Percentiles rank a stretch among this genome's conserved stretches.
These are phyloP conservation scores for Malassezia psittaci DNA, from an alignment of 1,284 basidiomycete genomes.

Conservation along the genomic window DNA sequence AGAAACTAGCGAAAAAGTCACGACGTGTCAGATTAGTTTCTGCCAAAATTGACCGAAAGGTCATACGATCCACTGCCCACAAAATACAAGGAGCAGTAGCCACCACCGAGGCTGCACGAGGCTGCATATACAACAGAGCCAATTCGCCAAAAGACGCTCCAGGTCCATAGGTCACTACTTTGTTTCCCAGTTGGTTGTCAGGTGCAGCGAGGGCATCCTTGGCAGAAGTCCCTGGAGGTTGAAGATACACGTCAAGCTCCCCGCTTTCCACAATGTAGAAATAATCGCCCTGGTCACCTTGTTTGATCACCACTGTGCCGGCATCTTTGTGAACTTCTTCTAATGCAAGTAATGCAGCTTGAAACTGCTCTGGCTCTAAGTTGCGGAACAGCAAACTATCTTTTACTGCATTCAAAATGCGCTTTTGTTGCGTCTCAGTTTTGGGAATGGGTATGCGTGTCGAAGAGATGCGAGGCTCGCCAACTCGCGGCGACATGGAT, in stretches of 20 bases:
- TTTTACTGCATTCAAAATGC: slow-evolving; percentile 75
- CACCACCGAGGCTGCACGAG: slow-evolving; percentile 84
- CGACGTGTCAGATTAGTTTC: slow-evolving; percentile 56
- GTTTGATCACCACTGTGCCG: slow-evolving; percentile 79
- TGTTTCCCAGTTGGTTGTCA: slow-evolving; percentile 23
- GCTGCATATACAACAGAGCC: slow-evolving; percentile 94
- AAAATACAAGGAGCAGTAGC: slow-evolving; percentile 70
- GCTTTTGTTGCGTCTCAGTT: slow-evolving; percentile 67
- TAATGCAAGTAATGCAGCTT: slow-evolving; percentile 88
- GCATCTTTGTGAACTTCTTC: slow-evolving; percentile 66
- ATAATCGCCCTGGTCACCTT: slow-evolving; percentile 92
- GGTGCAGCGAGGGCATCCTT: slow-evolving; percentile 11
- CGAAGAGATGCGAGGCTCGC: neutral
- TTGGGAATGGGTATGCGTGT: slow-evolving; percentile 54
- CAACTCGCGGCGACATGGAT: slow-evolving; percentile 62
- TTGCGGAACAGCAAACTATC: slow-evolving; percentile 92
- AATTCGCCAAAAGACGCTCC: slow-evolving; percentile 90
- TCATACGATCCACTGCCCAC: slow-evolving; percentile 92
- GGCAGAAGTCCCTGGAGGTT: slow-evolving; percentile 42
- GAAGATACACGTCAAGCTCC: slow-evolving; percentile 73
- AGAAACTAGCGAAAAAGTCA: slow-evolving; percentile 89
- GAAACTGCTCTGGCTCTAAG: slow-evolving; percentile 88
- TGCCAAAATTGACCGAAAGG: slow-evolving; percentile 88
- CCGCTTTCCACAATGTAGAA: slow-evolving; percentile 96
- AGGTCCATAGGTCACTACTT: slow-evolving; percentile 62